Base-by-base conservation (phyloP, 352 stramenopile genomes). In the Phytophthora multivora region DNA sequence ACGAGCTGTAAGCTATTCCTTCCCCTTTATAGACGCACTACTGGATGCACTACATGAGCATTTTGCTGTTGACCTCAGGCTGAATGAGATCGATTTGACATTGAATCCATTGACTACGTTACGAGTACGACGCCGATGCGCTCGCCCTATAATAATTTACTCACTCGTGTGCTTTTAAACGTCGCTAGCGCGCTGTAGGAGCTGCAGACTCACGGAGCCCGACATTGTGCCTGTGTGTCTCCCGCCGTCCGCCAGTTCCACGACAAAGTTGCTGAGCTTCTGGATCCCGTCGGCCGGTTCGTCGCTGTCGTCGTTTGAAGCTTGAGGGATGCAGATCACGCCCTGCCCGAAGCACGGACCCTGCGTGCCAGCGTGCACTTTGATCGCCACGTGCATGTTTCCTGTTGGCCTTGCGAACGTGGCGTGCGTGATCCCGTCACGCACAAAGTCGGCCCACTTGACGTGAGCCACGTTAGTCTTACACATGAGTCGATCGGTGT, bases 351-450 rank as follows among this genome's bases (percentile, higher is more conserved):
- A 87, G 50, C 59, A 80, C 46, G 74, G 69, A 28, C 73, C 53
- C 9, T 69, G 59, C 8, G 57, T 68, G 38, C 81, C 81, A 4
- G 72, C 70, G 25, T 92, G 79, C 13, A 92, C 74, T 56, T 92
- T 92, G 55, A 92, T 74, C 9, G 79, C 80, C 11, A 86, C 77
- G 63, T 92, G 83, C 80, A 90, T 92, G 39, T 69, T 62, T 13
- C 66, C 67, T 33, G 82, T 81, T 25, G 73, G 73, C 11, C 81
- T 77, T 19, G 72, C 73, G 21, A 85, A 80, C 12, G 83, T 92
- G 18, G 72, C 59, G 69, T 92, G 83, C 9, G 68, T 72, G 40
- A 88, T 61, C 18, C 83, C 80, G 16, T 80, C 60, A 2, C 70
- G 66, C 36, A 81, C 62, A 36, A 87, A 87, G 55, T 83, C 69